Evolutionary conservation across 2,329 filamentous ascomycete genomes (phyloP), one percentile per base, ranked within the genome.

Genomic region (Elsinoe fawcettii): DNA sequence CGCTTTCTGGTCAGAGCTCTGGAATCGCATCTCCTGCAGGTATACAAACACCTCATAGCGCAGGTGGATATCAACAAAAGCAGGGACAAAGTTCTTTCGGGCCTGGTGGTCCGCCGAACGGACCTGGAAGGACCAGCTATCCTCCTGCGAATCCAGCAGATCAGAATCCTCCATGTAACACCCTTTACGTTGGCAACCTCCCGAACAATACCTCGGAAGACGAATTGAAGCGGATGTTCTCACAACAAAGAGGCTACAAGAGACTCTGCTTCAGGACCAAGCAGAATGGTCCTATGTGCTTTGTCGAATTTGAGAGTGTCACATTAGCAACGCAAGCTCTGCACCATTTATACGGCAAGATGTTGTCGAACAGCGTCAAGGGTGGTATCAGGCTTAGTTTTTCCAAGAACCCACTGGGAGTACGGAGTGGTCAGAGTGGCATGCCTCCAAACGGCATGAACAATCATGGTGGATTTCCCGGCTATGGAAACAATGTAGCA

Each of bases 81-180:
- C n/a, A 25, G 39, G 27, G 54, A 16, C 54, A 56, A 14, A 56
- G 37, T 49, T 18, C 41, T 2, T 36, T 32, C 16, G 30, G 39
- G n/a, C 9, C 54, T 4, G 30, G 54, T 5, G 30, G 14, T 12
- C 41, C 41, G n/a, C 39, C 41, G 6, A 49, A 37, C n/a, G 54
- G 39, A 2, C 54, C 39, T 14, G 54, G 54, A 37, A 41, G 54
- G 6, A 56, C 54, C 1, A 56, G 54, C 43, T 88, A 90, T 61
- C 92, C 92, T 12, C 87, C 91, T 0, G 88, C 89, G 60, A 97
- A 97, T 64, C 92, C 91, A 0, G 91, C 92, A 11, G 92, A 99
- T 67, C 88, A 96, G 71, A 96, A 97, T 65, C 92, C 92, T 1
- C 93, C 93, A 0, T 97, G 93, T 79, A 97, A 99, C 69, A 99